These are phyloP conservation scores for Rheum nobile DNA, from an alignment of 148 eudicot genomes.

Conservation along the genomic window DNA sequence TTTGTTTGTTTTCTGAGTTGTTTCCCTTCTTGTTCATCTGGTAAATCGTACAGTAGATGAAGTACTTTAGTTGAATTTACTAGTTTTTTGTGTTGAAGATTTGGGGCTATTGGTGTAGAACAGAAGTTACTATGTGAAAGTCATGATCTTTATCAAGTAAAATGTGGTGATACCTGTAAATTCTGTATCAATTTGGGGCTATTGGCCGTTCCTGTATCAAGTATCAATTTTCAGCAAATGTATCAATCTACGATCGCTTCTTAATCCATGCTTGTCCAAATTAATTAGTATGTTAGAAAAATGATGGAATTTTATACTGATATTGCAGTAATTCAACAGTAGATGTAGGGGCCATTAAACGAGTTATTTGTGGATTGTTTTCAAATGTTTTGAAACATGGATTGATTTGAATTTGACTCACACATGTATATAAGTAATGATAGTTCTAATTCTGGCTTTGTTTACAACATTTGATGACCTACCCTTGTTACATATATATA, in stretches of 20 bases:
- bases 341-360: not conserved
- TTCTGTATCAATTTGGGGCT: too few relatives aligned
- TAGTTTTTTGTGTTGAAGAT: not conserved
- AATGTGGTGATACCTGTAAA: not conserved
- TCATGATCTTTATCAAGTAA: not conserved
- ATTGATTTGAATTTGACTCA: not conserved
- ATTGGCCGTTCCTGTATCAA: not conserved
- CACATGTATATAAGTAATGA: not conserved
- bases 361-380: not conserved
- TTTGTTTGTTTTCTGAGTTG: too few relatives aligned
- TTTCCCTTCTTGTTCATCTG: not conserved
- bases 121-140: not conserved
- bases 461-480: not conserved
- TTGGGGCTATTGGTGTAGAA: not conserved
- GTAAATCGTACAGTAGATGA: not conserved
- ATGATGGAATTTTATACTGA: not conserved
- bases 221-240: not conserved
- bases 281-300: not conserved
- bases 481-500: not conserved
- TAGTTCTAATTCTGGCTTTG: not conserved
- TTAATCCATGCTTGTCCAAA: not conserved
- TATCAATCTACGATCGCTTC: not conserved
- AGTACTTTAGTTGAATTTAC: not conserved
- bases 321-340: not conserved
- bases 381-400: too few relatives aligned